Conservation (phyloP, 2,329 filamentous ascomycete genomes). For the Pseudogymnoascus sp. region DNA sequence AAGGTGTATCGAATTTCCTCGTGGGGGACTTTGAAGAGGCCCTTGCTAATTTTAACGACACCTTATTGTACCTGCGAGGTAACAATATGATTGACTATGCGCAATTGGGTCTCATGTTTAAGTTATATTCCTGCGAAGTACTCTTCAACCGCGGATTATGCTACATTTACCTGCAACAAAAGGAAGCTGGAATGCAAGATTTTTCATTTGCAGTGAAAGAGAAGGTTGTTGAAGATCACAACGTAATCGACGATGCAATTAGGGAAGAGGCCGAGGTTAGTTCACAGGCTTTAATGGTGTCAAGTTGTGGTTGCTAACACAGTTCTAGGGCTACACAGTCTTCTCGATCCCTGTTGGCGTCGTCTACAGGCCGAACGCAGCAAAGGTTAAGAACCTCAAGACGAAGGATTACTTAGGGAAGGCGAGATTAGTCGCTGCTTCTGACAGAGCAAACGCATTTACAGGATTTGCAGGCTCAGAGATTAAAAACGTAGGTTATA, state of each 20-base stretch:
- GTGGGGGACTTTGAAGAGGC: slow-evolving; percentile 96
- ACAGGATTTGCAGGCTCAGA: slow-evolving; percentile 74
- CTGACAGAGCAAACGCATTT: slow-evolving; percentile 70
- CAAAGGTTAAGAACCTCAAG: slow-evolving; percentile 96
- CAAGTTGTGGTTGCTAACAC: slow-evolving; percentile 15
- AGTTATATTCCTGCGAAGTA: slow-evolving; percentile 93
- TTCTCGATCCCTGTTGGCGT: slow-evolving; percentile 97
- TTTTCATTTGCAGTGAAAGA: slow-evolving; percentile 85
- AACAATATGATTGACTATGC: slow-evolving; percentile 98
- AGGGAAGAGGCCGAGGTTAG: slow-evolving; percentile 79
- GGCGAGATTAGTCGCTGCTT: slow-evolving; percentile 83
- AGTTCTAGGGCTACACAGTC: slow-evolving; percentile 77
- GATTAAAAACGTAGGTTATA: slow-evolving; percentile 56
- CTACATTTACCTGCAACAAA: slow-evolving; percentile 93
- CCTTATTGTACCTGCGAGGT: slow-evolving; percentile 82
- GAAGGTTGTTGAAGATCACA: slow-evolving; percentile 91
- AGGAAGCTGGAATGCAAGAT: slow-evolving; percentile 84
- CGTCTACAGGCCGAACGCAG: slow-evolving; percentile 89
- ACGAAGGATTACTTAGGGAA: slow-evolving; percentile 97
- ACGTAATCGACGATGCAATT: slow-evolving; percentile 97
- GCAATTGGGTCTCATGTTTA: slow-evolving; percentile 89
- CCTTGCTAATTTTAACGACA: slow-evolving; percentile 97
- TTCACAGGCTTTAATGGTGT: not conserved
- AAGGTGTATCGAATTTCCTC: slow-evolving; percentile 95
- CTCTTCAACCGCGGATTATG: slow-evolving; percentile 95